phyloP scores from a whole-genome alignment of 495 filamentous ascomycete species.

The Lasiosphaeria ovina region DNA sequence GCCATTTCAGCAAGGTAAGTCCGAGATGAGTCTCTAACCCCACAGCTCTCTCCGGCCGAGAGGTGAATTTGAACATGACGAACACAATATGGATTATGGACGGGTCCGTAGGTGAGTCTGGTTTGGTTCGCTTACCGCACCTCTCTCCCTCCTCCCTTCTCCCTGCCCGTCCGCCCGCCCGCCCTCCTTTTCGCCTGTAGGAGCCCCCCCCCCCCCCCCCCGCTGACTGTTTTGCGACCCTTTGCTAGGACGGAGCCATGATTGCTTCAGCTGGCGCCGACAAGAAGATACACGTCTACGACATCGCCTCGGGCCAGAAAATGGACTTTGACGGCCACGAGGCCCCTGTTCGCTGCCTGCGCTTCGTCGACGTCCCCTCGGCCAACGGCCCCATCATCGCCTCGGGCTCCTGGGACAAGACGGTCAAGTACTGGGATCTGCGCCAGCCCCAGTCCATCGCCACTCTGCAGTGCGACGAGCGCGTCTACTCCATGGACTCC shows the following conservation, averaged over 20 bases:
- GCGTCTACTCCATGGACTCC: conserved; percentile 85
- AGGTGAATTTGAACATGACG: conserved; percentile 3
- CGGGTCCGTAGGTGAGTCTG: conserved; percentile 22
- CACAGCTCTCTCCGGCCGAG: conserved; percentile 9
- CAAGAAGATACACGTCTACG: conserved; percentile 73
- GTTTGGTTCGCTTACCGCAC: not conserved
- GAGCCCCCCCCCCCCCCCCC: not conserved
- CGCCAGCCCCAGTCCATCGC: conserved; percentile 61
- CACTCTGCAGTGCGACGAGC: conserved; percentile 67
- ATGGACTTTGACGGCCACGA: conserved; percentile 54
- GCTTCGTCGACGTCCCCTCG: conserved; percentile 62
- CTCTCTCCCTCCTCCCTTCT: conserved; percentile 2
- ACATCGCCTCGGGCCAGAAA: conserved; percentile 56
- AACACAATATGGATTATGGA: conserved; percentile 18
- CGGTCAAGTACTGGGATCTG: conserved; percentile 87
- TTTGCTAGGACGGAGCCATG: conserved; percentile 53
- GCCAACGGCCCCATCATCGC: conserved; percentile 61
- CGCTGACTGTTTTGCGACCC: conserved; percentile 1
- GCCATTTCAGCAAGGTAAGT: conserved; percentile 80
- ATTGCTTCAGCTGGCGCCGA: conserved; percentile 73
- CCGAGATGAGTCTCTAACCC: conserved; percentile 17
- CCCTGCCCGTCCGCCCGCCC: not conserved
- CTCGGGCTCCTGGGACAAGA: conserved; percentile 90
- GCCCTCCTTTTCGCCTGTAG: not conserved
- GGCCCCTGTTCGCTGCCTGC: conserved; percentile 66